A percentile compares a stretch with the other conserved stretches of the same genome.
These are phyloP conservation scores for Medicago arabica DNA, from an alignment of 306 rosid genomes.

Conservation along the genomic window DNA sequence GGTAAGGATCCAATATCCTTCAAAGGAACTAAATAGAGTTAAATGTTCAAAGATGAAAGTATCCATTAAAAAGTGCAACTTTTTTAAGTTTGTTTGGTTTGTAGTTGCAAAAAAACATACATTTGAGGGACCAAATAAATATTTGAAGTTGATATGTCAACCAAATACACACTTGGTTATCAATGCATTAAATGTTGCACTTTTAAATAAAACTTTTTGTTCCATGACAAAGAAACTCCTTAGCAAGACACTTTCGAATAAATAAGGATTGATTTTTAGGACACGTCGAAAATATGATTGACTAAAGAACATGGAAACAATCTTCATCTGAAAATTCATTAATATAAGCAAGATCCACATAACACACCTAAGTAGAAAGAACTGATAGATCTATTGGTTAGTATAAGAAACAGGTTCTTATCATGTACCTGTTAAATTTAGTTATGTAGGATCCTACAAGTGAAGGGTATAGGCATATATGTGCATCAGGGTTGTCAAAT, in stretches of 20 bases:
- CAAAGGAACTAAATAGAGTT: background rate
- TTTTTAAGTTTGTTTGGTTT: constrained; percentile 1
- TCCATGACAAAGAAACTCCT: background rate
- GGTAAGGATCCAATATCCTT: background rate
- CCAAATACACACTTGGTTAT: constrained; percentile 1
- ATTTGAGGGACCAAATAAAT: background rate
- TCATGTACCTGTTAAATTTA: background rate
- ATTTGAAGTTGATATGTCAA: background rate
- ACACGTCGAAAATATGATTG: too few relatives aligned
- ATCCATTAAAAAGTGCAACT: background rate
- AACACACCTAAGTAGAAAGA: background rate
- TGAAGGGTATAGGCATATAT: background rate
- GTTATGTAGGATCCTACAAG: background rate
- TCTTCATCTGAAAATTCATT: too few relatives aligned
- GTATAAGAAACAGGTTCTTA: background rate
- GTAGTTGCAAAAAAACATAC: background rate
- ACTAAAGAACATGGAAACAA: too few relatives aligned
- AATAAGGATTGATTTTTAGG: too few relatives aligned
- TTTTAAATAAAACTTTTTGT: background rate
- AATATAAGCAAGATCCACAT: too few relatives aligned
- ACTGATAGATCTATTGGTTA: background rate
- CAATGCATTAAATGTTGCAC: background rate
- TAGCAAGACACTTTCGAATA: too few relatives aligned
- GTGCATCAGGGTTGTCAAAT: background rate
- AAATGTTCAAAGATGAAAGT: background rate